Evolutionary conservation across 73 alveolate genomes (phyloP).

Genomic region (Stentor coeruleus): DNA sequence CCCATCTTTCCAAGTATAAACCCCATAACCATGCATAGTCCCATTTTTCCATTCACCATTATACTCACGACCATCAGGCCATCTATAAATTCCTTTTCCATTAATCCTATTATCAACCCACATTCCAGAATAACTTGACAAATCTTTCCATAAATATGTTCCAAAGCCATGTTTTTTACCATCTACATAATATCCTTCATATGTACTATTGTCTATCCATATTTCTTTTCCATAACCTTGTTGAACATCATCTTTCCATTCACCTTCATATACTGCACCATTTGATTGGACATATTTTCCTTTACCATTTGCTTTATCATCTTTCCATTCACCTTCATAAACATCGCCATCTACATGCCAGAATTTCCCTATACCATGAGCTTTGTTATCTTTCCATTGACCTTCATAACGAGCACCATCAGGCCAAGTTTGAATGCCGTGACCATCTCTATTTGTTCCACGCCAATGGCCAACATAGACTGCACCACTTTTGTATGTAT

Average conservation of each 20-base stretch:
- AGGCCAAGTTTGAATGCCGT: constrained; percentile 75
- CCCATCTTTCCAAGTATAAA: constrained; percentile 44
- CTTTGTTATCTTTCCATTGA: constrained; percentile 69
- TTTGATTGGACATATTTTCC: constrained; percentile 63
- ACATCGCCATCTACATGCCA: constrained; percentile 71
- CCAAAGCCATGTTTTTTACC: constrained; percentile 53
- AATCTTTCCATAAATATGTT: constrained; percentile 49
- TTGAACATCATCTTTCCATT: constrained; percentile 49
- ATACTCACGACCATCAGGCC: constrained; percentile 52
- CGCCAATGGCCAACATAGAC: constrained; percentile 86
- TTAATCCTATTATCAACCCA: constrained; percentile 31
- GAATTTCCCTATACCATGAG: constrained; percentile 63
- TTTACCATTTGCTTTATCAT: constrained; percentile 77
- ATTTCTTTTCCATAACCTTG: constrained; percentile 48
- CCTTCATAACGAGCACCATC: constrained; percentile 75
- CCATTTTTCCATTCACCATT: constrained; percentile 53
- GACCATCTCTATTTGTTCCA: constrained; percentile 79
- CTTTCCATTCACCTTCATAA: constrained; percentile 75
- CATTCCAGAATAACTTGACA: constrained; percentile 11
- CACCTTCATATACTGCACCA: constrained; percentile 55
- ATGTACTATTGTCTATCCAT: constrained; percentile 45
- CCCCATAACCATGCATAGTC: constrained; percentile 42
- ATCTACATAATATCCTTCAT: constrained; percentile 47
- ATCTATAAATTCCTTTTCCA: constrained; percentile 49
- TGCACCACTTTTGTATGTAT: constrained; percentile 71